Base-by-base conservation (phyloP, 106 monocot species). In the Posidonia australis region DNA sequence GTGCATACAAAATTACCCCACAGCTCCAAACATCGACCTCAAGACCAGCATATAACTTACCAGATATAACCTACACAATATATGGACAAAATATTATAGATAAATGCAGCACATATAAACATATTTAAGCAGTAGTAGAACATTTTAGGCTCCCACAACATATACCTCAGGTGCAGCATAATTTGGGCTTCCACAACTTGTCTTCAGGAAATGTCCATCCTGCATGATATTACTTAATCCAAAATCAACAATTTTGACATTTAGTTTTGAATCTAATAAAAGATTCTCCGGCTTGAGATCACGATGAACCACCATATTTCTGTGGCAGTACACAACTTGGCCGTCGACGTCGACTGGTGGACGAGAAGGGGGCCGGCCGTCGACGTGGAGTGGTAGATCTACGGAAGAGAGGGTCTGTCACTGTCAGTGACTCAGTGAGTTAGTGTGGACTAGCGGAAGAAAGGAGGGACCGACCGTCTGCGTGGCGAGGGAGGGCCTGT, bases 1-100 rank as follows among this genome's bases (percentile, higher is more conserved):
- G 62, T n/a, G 70, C 60, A 62, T 70, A 70, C 12, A 70, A 30
- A 29, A 62, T 70, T 18, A 70, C 70, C 29, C 60, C 60, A 44
- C 70, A 70, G 23, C 70, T 61, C 70, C 70, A 70, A 22, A 70
- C 70, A 62, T 70, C 70, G 51, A 70, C 70, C 23, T 70, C 70
- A 62, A 60, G 60, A 47, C 70, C 70, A 32, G 70, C 70, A 62
- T 70, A 70, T 16, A 70, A 24, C 60, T 70, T 70, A 41, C 70
- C 70, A 51, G 70, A 70, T 59, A 70, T 70, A 9, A 61, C 70
- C 70, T 70, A 16, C 51, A 64, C 3, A 0, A 47, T 22, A 64
- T 7, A 3, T 5, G 5, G 10, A 17, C 10, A 14, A 49, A 14
- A 49, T 17, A 10, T 10, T 49, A 49, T 10, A 49, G 16, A 17